These are phyloP conservation scores for Leishmania martiniquensis DNA, from an alignment of 208 protist species.

Conservation along the genomic window DNA sequence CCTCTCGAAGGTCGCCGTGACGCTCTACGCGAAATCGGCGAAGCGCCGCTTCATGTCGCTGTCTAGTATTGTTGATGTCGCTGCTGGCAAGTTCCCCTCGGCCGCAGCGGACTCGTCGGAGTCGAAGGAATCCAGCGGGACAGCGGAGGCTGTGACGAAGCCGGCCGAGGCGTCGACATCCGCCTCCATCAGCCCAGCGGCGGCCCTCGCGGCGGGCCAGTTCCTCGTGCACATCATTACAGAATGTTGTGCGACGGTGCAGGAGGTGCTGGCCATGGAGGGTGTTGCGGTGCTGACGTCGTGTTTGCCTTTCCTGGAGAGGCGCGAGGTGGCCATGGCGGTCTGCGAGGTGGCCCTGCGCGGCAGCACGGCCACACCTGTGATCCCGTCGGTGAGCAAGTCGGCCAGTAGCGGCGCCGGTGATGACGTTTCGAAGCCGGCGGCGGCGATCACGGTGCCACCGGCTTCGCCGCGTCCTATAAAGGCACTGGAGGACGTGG, in stretches of 20 bases:
- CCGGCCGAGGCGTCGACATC: not conserved
- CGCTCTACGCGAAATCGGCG: conserved; percentile 27
- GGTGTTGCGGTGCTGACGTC: conserved; percentile 55
- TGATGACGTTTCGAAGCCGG: not conserved
- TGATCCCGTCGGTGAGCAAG: conserved; percentile 16
- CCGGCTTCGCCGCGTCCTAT: conserved; percentile 33
- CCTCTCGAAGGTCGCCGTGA: conserved; percentile 17
- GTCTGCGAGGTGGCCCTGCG: conserved; percentile 52
- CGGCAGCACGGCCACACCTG: conserved; percentile 22
- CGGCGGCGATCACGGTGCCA: conserved; percentile 14
- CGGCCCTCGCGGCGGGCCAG: conserved; percentile 35
- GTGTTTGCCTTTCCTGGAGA: conserved; percentile 62
- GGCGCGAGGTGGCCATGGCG: conserved; percentile 57
- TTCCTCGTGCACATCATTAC: conserved; percentile 36
- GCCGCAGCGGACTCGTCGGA: conserved; percentile 8
- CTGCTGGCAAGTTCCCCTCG: conserved; percentile 35
- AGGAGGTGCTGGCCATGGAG: conserved; percentile 74
- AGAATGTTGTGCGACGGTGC: conserved; percentile 26
- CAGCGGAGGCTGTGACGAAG: not conserved
- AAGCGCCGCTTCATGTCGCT: conserved; percentile 32
- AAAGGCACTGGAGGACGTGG: conserved; percentile 61
- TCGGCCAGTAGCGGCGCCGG: not conserved
- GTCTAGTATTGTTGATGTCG: conserved; percentile 38
- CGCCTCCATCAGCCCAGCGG: conserved; percentile 21
- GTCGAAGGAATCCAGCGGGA: not conserved